Base-by-base conservation (phyloP, 2,329 filamentous ascomycete genomes). In the Huntiella abstrusa region DNA sequence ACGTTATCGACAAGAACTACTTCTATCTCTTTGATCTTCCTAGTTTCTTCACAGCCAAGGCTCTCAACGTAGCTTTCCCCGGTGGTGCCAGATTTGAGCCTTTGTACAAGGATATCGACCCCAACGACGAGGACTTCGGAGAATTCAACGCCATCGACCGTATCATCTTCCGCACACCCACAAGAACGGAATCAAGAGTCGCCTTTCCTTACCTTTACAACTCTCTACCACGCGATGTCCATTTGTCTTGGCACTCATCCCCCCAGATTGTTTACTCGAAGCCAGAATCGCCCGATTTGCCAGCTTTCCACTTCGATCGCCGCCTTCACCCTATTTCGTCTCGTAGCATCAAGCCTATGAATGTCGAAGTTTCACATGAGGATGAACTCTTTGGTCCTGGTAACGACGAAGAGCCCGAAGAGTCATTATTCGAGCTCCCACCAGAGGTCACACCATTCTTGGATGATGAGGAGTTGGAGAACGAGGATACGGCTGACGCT, bases 141-240 rank as follows among this genome's bases (percentile, higher is more conserved):
- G 91, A 98, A 62, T 98, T 98, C 70, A 98, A 98, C 58, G 91
- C 91, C 33, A 98, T 98, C 55, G 91, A 98, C 58, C 84, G 92
- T 54, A 98, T 98, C 63, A 98, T 98, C 54, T 98, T 98, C 71
- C 82, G 91, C 53, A 80, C 83, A 41, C 87, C 88, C 1, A 92
- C 96, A 53, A 78, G 88, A 54, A 98, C 88, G 6, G 91, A 98
- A 63, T 95, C 92, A 57, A 78, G 88, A 40, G 91, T 98, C 38
- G 86, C 86, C 1, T 96, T 84, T 59, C 91, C 91, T 0, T 95
- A 81, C 60, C 70, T 98, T 4, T 98, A 98, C 66, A 98, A 98
- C 60, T 94, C 88, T 13, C 70, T 98, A 4, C 92, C 91, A 1
- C 74, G 92, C 55, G 96, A 91, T 57, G 91, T 98, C 28, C 83